Conservation (phyloP, 306 rosid species). For the Pyrus pyrifolia region DNA sequence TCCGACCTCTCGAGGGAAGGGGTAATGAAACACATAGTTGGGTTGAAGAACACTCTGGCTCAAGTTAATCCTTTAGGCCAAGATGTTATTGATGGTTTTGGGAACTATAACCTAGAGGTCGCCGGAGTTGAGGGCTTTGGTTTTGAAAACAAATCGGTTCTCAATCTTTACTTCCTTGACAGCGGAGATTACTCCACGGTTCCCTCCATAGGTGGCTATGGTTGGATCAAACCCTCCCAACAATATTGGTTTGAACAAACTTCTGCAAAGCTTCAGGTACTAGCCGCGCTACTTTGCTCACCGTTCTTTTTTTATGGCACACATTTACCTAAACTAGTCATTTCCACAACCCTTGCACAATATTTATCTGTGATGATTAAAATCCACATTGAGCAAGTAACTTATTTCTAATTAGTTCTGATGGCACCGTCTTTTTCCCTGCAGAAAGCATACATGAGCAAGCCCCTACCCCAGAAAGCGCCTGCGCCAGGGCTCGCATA, state of each 20-base stretch:
- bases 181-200: conserved; percentile 88
- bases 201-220: conserved; percentile 58
- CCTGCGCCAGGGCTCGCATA: conserved; percentile 80
- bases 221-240: conserved; percentile 94
- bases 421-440: neutral
- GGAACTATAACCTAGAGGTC: conserved; percentile 81
- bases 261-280: conserved; percentile 65
- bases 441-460: conserved; percentile 58
- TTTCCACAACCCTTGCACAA: neutral
- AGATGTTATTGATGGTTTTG: conserved; percentile 70
- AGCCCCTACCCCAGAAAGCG: conserved; percentile 53
- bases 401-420: neutral
- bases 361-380: neutral
- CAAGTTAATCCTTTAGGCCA: conserved; percentile 53
- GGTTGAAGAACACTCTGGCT: conserved; percentile 66
- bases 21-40: conserved; percentile 76
- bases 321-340: neutral
- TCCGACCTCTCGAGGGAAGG: conserved; percentile 78
- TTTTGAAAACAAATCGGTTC: conserved; percentile 76
- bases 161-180: conserved; percentile 85
- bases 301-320: neutral
- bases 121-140: conserved; percentile 59
- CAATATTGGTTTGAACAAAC: conserved; percentile 75
- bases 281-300: conserved; percentile 3
- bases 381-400: neutral